Evolutionary conservation across 2,329 filamentous ascomycete genomes (phyloP).

Genomic region (Talaromyces sp.): DNA sequence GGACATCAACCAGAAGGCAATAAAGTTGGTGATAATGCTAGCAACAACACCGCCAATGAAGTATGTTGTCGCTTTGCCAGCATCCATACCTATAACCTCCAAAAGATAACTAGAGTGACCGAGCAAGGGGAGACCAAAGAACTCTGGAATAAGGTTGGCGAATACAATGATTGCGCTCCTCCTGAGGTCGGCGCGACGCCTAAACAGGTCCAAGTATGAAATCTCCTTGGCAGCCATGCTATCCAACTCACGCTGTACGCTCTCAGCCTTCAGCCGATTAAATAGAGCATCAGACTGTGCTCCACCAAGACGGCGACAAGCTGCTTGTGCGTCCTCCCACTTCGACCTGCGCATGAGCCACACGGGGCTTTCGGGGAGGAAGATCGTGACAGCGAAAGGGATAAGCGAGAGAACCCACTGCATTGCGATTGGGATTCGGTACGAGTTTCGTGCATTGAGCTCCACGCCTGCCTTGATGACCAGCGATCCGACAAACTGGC

Average conservation of each 20-base stretch:
- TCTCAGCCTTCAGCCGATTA: neutral
- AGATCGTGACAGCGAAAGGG: constrained; percentile 40
- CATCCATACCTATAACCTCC: constrained; percentile 29
- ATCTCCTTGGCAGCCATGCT: neutral
- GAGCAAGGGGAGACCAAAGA: constrained; percentile 45
- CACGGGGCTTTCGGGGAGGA: constrained; percentile 14
- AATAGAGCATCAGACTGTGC: neutral
- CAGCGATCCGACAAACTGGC: constrained; percentile 35
- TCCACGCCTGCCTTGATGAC: constrained; percentile 21
- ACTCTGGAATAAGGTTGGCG: constrained; percentile 39
- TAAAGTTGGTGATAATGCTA: constrained; percentile 43
- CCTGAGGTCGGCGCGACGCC: constrained; percentile 18
- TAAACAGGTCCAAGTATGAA: neutral
- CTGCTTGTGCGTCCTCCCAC: constrained; percentile 8
- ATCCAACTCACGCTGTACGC: neutral
- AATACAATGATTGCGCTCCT: constrained; percentile 33
- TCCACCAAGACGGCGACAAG: constrained; percentile 10
- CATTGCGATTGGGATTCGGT: constrained; percentile 48
- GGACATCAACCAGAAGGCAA: constrained; percentile 43
- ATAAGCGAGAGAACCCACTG: constrained; percentile 53
- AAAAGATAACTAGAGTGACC: constrained; percentile 41
- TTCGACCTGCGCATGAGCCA: constrained; percentile 12
- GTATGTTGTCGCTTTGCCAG: constrained; percentile 34
- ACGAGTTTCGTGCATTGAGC: constrained; percentile 8
- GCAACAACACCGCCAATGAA: constrained; percentile 44